These are phyloP conservation scores for Ensete glaucum DNA, from an alignment of 176 grass and related monocot species.

Conservation along the genomic window DNA sequence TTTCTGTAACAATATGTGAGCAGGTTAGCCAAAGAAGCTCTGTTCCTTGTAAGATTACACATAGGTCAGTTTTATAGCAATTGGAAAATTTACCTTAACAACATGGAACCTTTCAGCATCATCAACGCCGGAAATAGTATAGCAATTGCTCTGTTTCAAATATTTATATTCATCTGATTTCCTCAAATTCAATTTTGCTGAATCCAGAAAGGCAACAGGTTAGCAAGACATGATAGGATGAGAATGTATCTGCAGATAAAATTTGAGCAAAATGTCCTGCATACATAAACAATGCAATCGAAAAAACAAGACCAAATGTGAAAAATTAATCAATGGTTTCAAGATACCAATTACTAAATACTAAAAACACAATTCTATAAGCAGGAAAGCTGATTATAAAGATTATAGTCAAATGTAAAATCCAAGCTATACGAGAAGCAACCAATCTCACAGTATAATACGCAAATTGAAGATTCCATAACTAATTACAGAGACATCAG, in stretches of 20 bases:
- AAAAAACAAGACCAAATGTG: background rate
- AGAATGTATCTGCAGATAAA: background rate
- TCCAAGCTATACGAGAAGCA: too few species aligned
- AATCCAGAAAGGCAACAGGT: constrained; percentile 6
- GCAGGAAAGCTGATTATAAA: too few species aligned
- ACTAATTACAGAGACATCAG: too few species aligned
- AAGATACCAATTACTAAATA: too few species aligned
- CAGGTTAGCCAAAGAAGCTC: constrained; percentile 1
- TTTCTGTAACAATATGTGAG: constrained; percentile 47
- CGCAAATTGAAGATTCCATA: too few species aligned
- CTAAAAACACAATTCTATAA: too few species aligned
- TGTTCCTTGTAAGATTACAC: background rate
- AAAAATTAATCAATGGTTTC: too few species aligned
- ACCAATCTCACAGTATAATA: too few species aligned
- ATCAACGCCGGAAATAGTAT: constrained; percentile 84
- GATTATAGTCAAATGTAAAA: too few species aligned
- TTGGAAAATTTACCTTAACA: constrained; percentile 45
- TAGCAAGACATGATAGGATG: background rate
- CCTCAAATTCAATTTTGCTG: constrained; percentile 95
- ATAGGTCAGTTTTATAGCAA: constrained; percentile 1
- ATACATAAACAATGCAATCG: background rate
- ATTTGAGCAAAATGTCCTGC: background rate
- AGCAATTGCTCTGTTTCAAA: constrained; percentile 87
- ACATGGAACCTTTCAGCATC: constrained; percentile 83
- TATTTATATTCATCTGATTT: constrained; percentile 95